Evolutionary conservation across 2,329 filamentous ascomycete genomes (phyloP).

Genomic region (Pseudogymnoascus destructans): DNA sequence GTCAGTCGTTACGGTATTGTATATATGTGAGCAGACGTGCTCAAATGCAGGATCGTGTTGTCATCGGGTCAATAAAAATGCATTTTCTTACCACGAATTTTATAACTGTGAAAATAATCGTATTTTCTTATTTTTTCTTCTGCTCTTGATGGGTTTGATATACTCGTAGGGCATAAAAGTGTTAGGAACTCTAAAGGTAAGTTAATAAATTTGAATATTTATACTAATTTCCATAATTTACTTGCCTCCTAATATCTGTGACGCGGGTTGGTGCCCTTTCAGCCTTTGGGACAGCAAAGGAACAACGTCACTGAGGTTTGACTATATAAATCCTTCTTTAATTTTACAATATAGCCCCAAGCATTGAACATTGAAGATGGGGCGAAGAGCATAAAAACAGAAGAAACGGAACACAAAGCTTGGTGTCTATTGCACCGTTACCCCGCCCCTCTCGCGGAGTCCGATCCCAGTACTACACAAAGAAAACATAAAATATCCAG

Average conservation of each 20-base stretch:
- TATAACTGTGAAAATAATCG: neutral
- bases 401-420: neutral
- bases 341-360: neutral
- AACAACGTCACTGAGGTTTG: neutral
- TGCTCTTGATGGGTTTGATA: neutral
- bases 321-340: neutral
- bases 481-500: constrained; percentile 32
- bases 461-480: neutral
- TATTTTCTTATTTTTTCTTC: neutral
- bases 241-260: neutral
- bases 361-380: neutral
- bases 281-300: neutral
- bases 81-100: neutral
- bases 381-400: neutral
- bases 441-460: neutral
- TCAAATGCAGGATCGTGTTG: neutral
- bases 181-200: too few relatives aligned
- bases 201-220: neutral
- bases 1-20: constrained; percentile 2
- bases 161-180: neutral
- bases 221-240: neutral
- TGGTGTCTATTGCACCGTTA: neutral
- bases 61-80: neutral
- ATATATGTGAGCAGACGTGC: neutral
- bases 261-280: neutral